These are phyloP conservation scores for Naganishia kalamii DNA, from an alignment of 768 basidiomycete species.

Conservation along the genomic window DNA sequence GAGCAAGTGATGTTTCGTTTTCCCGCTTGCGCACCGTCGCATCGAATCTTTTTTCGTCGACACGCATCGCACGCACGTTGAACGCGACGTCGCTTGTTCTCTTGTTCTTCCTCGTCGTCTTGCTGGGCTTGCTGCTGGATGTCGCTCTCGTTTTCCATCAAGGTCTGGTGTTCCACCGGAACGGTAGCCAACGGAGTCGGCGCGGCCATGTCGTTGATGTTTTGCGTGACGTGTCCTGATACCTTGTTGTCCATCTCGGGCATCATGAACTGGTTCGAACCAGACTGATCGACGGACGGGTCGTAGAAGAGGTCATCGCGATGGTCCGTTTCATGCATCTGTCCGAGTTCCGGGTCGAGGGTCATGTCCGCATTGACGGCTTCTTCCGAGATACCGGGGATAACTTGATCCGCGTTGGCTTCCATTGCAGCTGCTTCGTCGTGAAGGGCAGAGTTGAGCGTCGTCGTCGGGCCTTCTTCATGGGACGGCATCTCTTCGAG, in stretches of 20 bases:
- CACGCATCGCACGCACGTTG: slow-evolving; percentile 62
- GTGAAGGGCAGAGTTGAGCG: slow-evolving; percentile 9
- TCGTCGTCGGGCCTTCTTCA: background rate
- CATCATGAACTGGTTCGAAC: background rate
- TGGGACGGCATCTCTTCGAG: background rate
- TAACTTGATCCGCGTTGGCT: background rate
- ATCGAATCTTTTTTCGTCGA: slow-evolving; percentile 77
- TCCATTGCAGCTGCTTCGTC: background rate
- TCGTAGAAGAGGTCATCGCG: slow-evolving; percentile 12
- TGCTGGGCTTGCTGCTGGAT: background rate
- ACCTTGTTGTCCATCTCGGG: background rate
- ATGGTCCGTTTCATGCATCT: background rate
- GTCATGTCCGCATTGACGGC: background rate
- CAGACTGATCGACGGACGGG: slow-evolving; percentile 4
- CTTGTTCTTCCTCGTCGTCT: background rate
- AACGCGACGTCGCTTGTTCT: slow-evolving; percentile 10
- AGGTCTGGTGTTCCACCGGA: background rate
- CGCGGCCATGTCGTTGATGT: slow-evolving; percentile 8
- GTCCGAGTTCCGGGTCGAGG: slow-evolving; percentile 4
- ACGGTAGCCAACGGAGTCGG: slow-evolving; percentile 10
- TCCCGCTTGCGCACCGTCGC: slow-evolving; percentile 49
- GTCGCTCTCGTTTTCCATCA: background rate
- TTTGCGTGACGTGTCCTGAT: background rate
- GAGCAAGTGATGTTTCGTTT: slow-evolving; percentile 34
- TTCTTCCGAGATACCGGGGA: background rate